Percentiles rank a stretch among this genome's conserved stretches.
These are phyloP conservation scores for Hymenoscyphus linearis DNA, from an alignment of 2,329 filamentous ascomycete genomes.

Conservation along the genomic window DNA sequence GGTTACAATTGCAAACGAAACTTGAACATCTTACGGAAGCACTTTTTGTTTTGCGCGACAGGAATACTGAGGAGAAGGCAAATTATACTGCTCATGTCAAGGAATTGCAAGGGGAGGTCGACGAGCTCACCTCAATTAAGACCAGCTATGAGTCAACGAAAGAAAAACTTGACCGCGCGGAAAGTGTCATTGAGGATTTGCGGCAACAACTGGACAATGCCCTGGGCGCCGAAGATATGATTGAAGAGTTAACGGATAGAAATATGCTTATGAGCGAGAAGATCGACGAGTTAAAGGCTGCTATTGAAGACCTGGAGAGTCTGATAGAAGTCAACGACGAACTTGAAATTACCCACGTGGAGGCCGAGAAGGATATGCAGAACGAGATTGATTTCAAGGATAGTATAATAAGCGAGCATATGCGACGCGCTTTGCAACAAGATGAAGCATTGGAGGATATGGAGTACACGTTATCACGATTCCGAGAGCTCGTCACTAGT, in stretches of 20 bases:
- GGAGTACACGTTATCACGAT: constrained; percentile 83
- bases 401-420: constrained; percentile 75
- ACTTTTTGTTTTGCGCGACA: constrained; percentile 75
- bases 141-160: constrained; percentile 65
- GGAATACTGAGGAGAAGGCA: constrained; percentile 78
- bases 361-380: constrained; percentile 90
- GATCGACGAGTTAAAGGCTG: constrained; percentile 74
- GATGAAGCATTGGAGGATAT: constrained; percentile 78
- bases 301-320: constrained; percentile 82
- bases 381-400: constrained; percentile 90
- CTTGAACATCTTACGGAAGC: constrained; percentile 86
- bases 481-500: constrained; percentile 81
- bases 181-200: constrained; percentile 76
- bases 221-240: constrained; percentile 85
- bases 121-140: constrained; percentile 61
- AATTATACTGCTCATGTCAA: constrained; percentile 73
- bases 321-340: constrained; percentile 93
- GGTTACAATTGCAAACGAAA: constrained; percentile 85
- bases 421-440: constrained; percentile 66
- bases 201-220: constrained; percentile 87
- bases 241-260: constrained; percentile 83
- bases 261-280: constrained; percentile 80
- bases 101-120: constrained; percentile 66
- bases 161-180: constrained; percentile 66
- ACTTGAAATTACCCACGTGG: constrained; percentile 85